Evolutionary conservation across 441 rosid genomes (phyloP).

Genomic region (Arabidopsis lyrata): DNA sequence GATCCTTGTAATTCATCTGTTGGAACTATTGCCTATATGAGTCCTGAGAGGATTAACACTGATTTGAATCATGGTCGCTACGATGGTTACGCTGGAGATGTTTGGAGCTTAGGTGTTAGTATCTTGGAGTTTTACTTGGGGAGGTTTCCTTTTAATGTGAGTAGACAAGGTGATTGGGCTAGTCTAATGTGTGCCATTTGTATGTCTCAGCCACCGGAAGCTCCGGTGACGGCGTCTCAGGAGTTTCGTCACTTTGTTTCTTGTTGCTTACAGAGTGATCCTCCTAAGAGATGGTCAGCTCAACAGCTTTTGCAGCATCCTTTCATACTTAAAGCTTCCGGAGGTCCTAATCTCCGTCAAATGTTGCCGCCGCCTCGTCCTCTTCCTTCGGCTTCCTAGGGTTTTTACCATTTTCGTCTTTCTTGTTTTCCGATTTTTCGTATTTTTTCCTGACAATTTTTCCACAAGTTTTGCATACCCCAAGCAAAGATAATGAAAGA

Average conservation of each 20-base stretch:
- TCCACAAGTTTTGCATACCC: slow-evolving; percentile 25
- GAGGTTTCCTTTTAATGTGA: slow-evolving; percentile 78
- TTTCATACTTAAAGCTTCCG: slow-evolving; percentile 62
- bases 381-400: slow-evolving; percentile 36
- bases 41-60: slow-evolving; percentile 93
- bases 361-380: slow-evolving; percentile 84
- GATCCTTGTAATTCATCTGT: slow-evolving; percentile 91
- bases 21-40: slow-evolving; percentile 96
- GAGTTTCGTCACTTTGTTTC: slow-evolving; percentile 79
- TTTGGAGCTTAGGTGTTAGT: slow-evolving; percentile 92
- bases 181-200: slow-evolving; percentile 93
- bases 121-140: slow-evolving; percentile 88
- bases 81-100: slow-evolving; percentile 80
- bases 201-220: slow-evolving; percentile 86
- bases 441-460: slow-evolving; percentile 27
- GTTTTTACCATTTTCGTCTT: background rate
- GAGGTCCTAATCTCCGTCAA: slow-evolving; percentile 59
- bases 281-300: slow-evolving; percentile 73
- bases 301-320: slow-evolving; percentile 76
- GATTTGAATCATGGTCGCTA: slow-evolving; percentile 88
- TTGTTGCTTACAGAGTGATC: slow-evolving; percentile 86
- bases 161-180: slow-evolving; percentile 90
- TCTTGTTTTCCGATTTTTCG: background rate
- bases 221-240: slow-evolving; percentile 68
- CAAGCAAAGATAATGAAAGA: background rate